A percentile compares a stretch with the other conserved stretches of the same genome.
Evolutionary conservation across 176 grass and related monocot species (phyloP).

Genomic region (Poa pratensis): DNA sequence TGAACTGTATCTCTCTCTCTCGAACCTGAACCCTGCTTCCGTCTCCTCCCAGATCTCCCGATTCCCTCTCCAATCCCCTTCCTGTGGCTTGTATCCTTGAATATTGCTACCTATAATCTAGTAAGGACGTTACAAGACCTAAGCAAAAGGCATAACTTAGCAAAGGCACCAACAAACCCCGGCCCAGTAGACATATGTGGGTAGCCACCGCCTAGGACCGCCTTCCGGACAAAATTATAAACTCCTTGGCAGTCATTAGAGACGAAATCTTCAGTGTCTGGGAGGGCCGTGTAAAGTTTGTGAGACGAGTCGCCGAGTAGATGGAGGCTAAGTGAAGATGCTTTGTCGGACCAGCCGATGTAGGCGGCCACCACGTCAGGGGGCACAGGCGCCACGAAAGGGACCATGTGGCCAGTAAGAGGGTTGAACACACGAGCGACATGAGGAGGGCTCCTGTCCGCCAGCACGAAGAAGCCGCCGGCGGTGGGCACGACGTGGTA

Average conservation of each 20-base stretch:
- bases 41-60: too few relatives aligned
- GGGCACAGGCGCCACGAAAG: background rate
- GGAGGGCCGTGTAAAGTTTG: background rate
- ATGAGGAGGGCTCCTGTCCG: slow-evolving; percentile 2
- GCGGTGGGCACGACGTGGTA: background rate
- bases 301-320: background rate
- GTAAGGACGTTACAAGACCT: too few relatives aligned
- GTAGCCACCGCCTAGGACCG: background rate
- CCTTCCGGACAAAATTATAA: background rate
- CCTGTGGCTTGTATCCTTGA: too few relatives aligned
- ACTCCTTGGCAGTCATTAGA: background rate
- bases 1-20: too few relatives aligned
- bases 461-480: background rate
- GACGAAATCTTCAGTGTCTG: background rate
- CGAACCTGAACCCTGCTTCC: too few relatives aligned
- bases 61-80: too few relatives aligned
- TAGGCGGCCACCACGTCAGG: background rate
- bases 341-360: background rate
- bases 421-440: background rate
- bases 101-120: too few relatives aligned
- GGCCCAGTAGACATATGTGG: too few relatives aligned
- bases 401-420: background rate
- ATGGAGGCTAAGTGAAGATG: background rate
- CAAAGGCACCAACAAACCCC: background rate
- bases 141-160: background rate